These are phyloP conservation scores for Trametes polyzona DNA, from an alignment of 1,284 basidiomycete genomes.

Conservation along the genomic window DNA sequence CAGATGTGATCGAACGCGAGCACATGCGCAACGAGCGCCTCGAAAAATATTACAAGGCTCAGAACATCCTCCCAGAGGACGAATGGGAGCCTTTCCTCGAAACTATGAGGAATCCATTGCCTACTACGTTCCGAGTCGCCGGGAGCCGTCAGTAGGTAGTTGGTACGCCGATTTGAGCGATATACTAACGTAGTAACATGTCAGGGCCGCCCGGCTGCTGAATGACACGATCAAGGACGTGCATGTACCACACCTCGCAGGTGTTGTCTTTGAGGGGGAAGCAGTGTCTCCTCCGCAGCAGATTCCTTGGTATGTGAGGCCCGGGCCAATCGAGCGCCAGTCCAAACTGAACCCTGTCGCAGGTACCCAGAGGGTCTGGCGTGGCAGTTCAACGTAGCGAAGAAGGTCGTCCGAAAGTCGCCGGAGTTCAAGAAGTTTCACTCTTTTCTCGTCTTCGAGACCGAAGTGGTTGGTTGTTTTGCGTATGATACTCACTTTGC, in stretches of 20 bases:
- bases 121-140: constrained; percentile 94
- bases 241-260: constrained; percentile 80
- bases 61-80: constrained; percentile 67
- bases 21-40: constrained; percentile 79
- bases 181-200: not conserved
- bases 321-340: not conserved
- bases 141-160: constrained; percentile 79
- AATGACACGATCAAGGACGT: constrained; percentile 74
- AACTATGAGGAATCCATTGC: constrained; percentile 74
- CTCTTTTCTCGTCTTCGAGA: constrained; percentile 96
- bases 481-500: not conserved
- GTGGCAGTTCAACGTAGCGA: constrained; percentile 95
- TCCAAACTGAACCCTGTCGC: constrained; percentile 1
- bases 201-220: constrained; percentile 73
- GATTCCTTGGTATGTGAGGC: constrained; percentile 72
- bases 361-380: constrained; percentile 95
- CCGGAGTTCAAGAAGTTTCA: constrained; percentile 98
- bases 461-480: constrained; percentile 78
- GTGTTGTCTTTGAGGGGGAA: constrained; percentile 82
- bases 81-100: constrained; percentile 86
- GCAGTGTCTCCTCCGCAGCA: constrained; percentile 79
- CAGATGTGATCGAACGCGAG: constrained; percentile 49
- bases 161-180: not conserved
- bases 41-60: constrained; percentile 77
- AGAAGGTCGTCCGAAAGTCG: constrained; percentile 87